phyloP scores from a whole-genome alignment of 495 filamentous ascomycete genomes.

The Neurospora hispaniola region DNA sequence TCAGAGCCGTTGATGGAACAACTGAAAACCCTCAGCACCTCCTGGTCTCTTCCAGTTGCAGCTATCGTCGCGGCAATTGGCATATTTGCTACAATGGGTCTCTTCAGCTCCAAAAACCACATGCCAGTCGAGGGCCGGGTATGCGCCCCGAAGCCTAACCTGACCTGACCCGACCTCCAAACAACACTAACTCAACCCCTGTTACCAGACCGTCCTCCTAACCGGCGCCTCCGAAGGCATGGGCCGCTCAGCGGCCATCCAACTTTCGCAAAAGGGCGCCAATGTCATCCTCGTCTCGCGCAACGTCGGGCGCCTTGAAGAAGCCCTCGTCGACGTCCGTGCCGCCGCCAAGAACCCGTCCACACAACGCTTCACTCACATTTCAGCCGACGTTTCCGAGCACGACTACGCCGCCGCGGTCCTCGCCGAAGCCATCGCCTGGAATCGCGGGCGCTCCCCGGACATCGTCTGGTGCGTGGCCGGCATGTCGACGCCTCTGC shows the following conservation, averaged over 20 bases:
- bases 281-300: conserved; percentile 79
- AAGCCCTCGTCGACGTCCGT: conserved; percentile 56
- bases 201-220: conserved; percentile 61
- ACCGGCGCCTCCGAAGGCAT: conserved; percentile 92
- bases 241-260: conserved; percentile 61
- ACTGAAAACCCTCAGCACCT: conserved; percentile 4
- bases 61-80: conserved; percentile 38
- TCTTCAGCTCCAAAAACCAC: conserved; percentile 57
- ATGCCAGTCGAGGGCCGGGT: conserved; percentile 76
- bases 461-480: conserved; percentile 93
- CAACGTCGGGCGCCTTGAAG: conserved; percentile 61
- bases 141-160: conserved; percentile 13
- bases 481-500: conserved; percentile 60
- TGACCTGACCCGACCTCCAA: not conserved
- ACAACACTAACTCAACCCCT: conserved; percentile 1
- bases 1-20: conserved; percentile 9
- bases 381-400: conserved; percentile 73
- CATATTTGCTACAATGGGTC: conserved; percentile 41
- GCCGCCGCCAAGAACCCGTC: conserved; percentile 46
- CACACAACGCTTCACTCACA: conserved; percentile 69
- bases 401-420: conserved; percentile 55
- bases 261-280: conserved; percentile 75
- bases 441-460: conserved; percentile 65
- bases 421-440: conserved; percentile 62
- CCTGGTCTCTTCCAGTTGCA: conserved; percentile 18